Percentiles rank a stretch among this genome's conserved stretches.
phyloP scores from a whole-genome alignment of 2,329 filamentous ascomycete genomes.

The Pseudonectria buxi region DNA sequence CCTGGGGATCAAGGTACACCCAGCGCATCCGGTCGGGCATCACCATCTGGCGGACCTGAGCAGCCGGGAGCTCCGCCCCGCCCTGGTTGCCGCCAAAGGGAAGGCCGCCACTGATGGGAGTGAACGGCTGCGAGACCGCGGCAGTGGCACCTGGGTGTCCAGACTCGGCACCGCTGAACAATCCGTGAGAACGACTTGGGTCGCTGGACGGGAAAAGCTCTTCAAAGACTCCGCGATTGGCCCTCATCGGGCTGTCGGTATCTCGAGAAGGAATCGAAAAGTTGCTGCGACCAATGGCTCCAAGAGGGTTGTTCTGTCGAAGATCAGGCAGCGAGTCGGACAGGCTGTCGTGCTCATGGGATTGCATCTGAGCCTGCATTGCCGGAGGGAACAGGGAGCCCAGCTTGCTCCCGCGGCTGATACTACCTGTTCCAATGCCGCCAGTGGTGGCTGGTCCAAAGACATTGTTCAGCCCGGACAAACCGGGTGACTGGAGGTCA shows the following conservation, averaged over 20 bases:
- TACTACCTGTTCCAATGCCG: slow-evolving; percentile 53
- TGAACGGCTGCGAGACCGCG: slow-evolving; percentile 29
- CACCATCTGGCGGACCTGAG: slow-evolving; percentile 83
- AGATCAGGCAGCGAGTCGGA: slow-evolving; percentile 53
- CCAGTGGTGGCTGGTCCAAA: slow-evolving; percentile 59
- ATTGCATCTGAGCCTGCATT: slow-evolving; percentile 88
- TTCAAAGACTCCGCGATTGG: slow-evolving; percentile 49
- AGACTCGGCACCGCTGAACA: slow-evolving; percentile 33
- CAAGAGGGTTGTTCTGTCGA: slow-evolving; percentile 55
- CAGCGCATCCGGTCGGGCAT: slow-evolving; percentile 99
- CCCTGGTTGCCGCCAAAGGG: slow-evolving; percentile 31
- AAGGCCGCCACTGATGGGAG: slow-evolving; percentile 27
- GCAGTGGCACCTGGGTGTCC: slow-evolving; percentile 28
- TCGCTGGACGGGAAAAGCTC: slow-evolving; percentile 42
- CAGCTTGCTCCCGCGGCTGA: slow-evolving; percentile 73
- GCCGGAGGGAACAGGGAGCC: slow-evolving; percentile 79
- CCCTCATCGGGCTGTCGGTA: slow-evolving; percentile 52
- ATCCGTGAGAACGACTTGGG: slow-evolving; percentile 25
- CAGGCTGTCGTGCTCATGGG: slow-evolving; percentile 57
- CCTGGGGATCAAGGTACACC: slow-evolving; percentile 95
- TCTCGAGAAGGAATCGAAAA: slow-evolving; percentile 50
- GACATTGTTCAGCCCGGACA: slow-evolving; percentile 60
- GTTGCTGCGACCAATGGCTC: slow-evolving; percentile 58
- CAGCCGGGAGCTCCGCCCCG: slow-evolving; percentile 46
- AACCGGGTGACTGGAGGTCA: slow-evolving; percentile 69